Base-by-base conservation (phyloP, 345 rosid genomes). In the Punica granatum region DNA sequence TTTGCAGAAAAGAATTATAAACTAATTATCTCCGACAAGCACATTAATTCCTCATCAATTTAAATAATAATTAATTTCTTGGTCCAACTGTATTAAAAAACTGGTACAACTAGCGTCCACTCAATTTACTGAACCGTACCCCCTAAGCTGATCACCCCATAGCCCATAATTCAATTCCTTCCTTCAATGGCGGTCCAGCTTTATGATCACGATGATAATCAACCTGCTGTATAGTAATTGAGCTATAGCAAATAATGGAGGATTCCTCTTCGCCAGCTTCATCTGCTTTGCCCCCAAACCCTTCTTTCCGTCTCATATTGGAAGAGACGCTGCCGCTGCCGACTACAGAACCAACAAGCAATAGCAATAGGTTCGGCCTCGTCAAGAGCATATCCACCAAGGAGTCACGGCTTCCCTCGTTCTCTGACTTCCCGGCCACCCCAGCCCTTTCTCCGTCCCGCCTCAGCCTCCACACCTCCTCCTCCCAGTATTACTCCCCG, bases 301-400 rank as follows among this genome's bases (percentile, higher is more conserved):
- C 74, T 41, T 78, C 82, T 32, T 85, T 75, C 67, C 78, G 84
- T 43, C 74, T 79, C 32, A 72, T 77, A 30, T 28, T 1, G 34
- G 32, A 56, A 18, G 61, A 56, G 7, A 23, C n/a, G 7, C 6
- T 3, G 6, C 4, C 5, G 58, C 13, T n/a, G 14, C 7, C 6
- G 30, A 9, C 61, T 19, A 14, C 61, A 35, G 77, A 75, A 25
- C 11, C 70, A 43, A 21, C 33, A 21, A 7, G 9, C 6, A 6
- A 9, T 28, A 16, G 56, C n/a, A 16, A 36, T 15, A 39, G 37
- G 39, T 16, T 13, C 64, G 13, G 36, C 68, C 72, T 80, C 70
- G 19, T 69, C 8, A 67, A 75, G 65, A 79, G 83, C 78, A 42
- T 76, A 61, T 83, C 87, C 69, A 58, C 74, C 8, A 77, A 79